Conservation (phyloP, 2,329 filamentous ascomycete genomes). For the Ophiostoma angusticollis region DNA sequence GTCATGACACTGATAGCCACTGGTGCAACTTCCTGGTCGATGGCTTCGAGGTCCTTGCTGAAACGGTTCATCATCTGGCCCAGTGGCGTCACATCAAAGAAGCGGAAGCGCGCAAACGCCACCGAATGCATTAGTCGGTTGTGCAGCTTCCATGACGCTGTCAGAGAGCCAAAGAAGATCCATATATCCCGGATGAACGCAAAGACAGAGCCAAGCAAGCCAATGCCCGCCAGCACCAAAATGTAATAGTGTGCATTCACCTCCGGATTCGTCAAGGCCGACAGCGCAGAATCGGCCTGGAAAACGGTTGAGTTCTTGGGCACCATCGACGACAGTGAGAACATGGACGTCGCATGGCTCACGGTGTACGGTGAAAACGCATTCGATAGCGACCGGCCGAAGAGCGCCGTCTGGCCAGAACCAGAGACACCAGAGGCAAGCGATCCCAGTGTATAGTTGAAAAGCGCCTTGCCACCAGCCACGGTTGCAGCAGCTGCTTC, state of each 20-base stretch:
- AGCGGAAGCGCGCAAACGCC: constrained; percentile 85
- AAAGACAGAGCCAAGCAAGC: constrained; percentile 62
- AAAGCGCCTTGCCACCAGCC: too few relatives aligned
- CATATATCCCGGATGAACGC: constrained; percentile 75
- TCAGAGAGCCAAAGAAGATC: constrained; percentile 83
- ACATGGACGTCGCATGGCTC: not conserved
- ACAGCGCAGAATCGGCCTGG: constrained; percentile 19
- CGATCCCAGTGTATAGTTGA: constrained; percentile 3
- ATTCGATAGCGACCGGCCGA: constrained; percentile 8
- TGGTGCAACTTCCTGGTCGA: constrained; percentile 92
- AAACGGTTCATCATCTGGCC: constrained; percentile 98
- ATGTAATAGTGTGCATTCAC: constrained; percentile 82
- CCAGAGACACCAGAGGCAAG: not conserved
- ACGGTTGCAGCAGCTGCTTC: not conserved
- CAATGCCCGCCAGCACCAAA: constrained; percentile 67
- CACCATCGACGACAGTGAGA: constrained; percentile 9
- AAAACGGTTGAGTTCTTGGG: constrained; percentile 26
- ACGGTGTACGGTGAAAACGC: constrained; percentile 2
- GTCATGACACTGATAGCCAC: constrained; percentile 66
- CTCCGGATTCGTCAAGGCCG: constrained; percentile 24
- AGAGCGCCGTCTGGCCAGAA: constrained; percentile 2
- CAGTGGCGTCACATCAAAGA: constrained; percentile 92
- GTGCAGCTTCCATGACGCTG: constrained; percentile 77
- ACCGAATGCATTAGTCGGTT: constrained; percentile 63
- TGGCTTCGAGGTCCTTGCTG: constrained; percentile 88